Evolutionary conservation across 345 rosid species (phyloP), one percentile per base, ranked within the genome.

Genomic region (Hirschfeldia incana): DNA sequence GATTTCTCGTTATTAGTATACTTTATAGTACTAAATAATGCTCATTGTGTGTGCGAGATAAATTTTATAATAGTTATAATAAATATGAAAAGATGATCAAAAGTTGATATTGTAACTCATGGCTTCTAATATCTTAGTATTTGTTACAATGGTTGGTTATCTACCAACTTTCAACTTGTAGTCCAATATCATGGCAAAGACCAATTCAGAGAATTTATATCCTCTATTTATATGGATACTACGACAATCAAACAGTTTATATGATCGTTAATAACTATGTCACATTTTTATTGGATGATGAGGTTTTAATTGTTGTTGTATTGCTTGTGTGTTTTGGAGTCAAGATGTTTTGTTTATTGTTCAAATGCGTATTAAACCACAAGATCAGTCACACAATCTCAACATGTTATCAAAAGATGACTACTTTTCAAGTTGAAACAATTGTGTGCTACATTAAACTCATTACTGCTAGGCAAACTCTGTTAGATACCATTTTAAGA

Each of bases 81-180:
- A 37, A 42, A 42, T 42, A 42, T 42, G 49, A 42, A 42, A 42
- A 42, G 15, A 42, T 42, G 15, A 13, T 46, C 15, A 46, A 46
- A 46, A 46, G 15, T 46, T 11, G 53, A 46, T 46, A 12, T 46
- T 12, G n/a, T 46, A 46, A 46, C 49, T 42, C 49, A 42, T 42
- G 49, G 13, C 53, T 12, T 46, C 6, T 46, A 33, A 46, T 46
- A 12, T 46, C 53, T 46, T 15, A 21, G 21, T 21, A 29, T 29
- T 12, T 21, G 51, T 16, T 49, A 2, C 21, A 11, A 53, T 53
- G 42, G 58, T 72, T 72, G 67, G 68, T 72, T 27, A 42, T 61
- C 76, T 72, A 72, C 55, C 76, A 71, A 58, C 55, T 26, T 57
- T 46, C 65, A 70, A 70, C 9, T 26, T 59, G 55, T 59, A 36